Evolutionary conservation across 2,329 filamentous ascomycete species (phyloP).

Genomic region (Beauveria rudraprayagi): DNA sequence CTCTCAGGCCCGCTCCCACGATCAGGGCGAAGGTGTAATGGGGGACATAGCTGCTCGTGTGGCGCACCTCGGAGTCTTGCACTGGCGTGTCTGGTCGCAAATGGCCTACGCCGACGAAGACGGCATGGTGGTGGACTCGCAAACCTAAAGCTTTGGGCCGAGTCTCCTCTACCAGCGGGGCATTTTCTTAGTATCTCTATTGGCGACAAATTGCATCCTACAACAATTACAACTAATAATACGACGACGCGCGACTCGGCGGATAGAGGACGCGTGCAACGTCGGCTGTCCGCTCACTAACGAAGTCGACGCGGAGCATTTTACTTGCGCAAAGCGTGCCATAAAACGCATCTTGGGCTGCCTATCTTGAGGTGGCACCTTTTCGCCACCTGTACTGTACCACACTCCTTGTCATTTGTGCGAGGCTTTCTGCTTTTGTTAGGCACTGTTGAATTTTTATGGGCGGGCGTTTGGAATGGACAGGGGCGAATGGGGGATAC

Average conservation of each 20-base stretch:
- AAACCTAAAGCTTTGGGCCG: not conserved
- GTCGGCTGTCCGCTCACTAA: not conserved
- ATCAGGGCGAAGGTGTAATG: constrained; percentile 44
- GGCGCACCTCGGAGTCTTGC: constrained; percentile 74
- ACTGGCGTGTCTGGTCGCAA: constrained; percentile 83
- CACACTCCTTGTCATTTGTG: constrained; percentile 5
- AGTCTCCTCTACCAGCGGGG: not conserved
- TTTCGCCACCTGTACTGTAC: constrained; percentile 3
- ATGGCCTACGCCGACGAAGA: constrained; percentile 55
- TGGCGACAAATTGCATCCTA: not conserved
- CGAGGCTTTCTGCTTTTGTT: not conserved
- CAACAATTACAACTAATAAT: not conserved
- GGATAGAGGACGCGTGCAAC: not conserved
- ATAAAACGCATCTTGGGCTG: not conserved
- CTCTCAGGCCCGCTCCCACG: constrained; percentile 28
- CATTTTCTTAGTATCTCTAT: not conserved
- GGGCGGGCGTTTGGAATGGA: constrained; percentile 15
- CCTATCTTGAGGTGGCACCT: not conserved
- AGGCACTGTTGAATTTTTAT: constrained; percentile 4
- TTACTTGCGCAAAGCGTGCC: not conserved
- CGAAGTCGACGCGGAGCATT: not conserved
- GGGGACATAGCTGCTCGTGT: constrained; percentile 68
- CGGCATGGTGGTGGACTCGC: constrained; percentile 25
- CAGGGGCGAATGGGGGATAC: constrained; percentile 11
- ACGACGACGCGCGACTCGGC: not conserved